Conservation (phyloP, 768 basidiomycete genomes). For the Suillus cothurnatus region DNA sequence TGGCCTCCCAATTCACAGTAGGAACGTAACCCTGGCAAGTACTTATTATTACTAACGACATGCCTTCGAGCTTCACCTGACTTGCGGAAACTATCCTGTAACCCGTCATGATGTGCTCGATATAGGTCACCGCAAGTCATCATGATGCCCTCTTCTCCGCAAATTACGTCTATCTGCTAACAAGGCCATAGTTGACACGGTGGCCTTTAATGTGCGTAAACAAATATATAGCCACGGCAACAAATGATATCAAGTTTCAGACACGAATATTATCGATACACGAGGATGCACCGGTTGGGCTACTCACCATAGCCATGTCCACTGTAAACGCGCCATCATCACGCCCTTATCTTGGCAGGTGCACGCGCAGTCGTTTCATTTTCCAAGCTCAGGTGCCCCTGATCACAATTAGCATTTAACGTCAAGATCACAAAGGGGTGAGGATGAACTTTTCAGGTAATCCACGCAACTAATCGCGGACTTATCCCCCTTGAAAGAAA, state of each 20-base stretch:
- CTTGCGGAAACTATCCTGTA: background rate
- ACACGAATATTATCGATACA: background rate
- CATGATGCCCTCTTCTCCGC: background rate
- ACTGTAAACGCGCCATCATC: background rate
- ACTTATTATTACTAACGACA: background rate
- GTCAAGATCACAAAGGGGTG: background rate
- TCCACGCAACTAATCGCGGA: background rate
- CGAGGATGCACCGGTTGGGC: background rate
- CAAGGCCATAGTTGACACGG: background rate
- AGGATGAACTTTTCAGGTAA: background rate
- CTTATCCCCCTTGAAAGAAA: background rate
- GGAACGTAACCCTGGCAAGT: background rate
- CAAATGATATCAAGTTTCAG: background rate
- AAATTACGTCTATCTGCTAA: background rate
- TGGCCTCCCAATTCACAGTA: background rate
- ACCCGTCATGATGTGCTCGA: no score
- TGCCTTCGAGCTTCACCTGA: background rate
- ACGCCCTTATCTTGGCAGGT: background rate
- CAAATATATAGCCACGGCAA: background rate
- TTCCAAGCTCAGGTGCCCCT: background rate
- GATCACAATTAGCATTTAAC: constrained; percentile 9
- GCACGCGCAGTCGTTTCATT: background rate
- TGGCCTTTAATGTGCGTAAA: background rate
- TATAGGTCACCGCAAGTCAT: background rate
- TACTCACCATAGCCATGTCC: constrained; percentile 9